Percentiles rank a stretch among this genome's conserved stretches.
phyloP scores from a whole-genome alignment of 805 yeast species.

The Suhomyces sp. region DNA sequence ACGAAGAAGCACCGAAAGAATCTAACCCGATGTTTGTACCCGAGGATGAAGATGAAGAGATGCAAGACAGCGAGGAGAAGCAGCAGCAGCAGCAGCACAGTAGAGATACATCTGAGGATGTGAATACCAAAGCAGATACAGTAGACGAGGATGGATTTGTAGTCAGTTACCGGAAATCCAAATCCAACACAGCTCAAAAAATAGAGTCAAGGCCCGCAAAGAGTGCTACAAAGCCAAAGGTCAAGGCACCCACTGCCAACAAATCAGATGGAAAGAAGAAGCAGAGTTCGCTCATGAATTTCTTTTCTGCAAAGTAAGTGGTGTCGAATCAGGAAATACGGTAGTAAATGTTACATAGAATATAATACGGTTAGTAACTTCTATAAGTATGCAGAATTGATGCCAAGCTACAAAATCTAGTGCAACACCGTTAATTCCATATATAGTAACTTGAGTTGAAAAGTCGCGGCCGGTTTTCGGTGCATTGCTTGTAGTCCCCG shows the following conservation, averaged over 20 bases:
- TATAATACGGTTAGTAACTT: not conserved
- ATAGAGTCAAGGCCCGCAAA: slow-evolving; percentile 11
- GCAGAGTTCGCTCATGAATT: slow-evolving; percentile 47
- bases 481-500: not conserved
- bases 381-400: not conserved
- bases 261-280: slow-evolving; percentile 23
- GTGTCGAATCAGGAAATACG: not conserved
- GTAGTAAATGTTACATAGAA: not conserved
- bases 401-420: not conserved
- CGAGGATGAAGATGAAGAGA: slow-evolving; percentile 12
- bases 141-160: slow-evolving; percentile 54
- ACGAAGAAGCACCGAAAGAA: not conserved
- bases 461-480: not conserved
- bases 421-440: not conserved
- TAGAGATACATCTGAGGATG: not conserved
- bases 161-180: slow-evolving; percentile 33
- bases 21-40: slow-evolving; percentile 5
- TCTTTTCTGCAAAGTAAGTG: slow-evolving; percentile 39
- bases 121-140: slow-evolving; percentile 6
- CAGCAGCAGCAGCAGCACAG: no score
- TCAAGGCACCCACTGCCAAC: slow-evolving; percentile 9
- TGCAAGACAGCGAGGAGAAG: slow-evolving; percentile 7
- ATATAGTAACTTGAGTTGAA: not conserved
- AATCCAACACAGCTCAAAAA: slow-evolving; percentile 13
- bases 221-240: slow-evolving; percentile 9